These are phyloP conservation scores for Backusella mclennaniae DNA, from an alignment of 192 early-diverging fungal species.

Conservation along the genomic window DNA sequence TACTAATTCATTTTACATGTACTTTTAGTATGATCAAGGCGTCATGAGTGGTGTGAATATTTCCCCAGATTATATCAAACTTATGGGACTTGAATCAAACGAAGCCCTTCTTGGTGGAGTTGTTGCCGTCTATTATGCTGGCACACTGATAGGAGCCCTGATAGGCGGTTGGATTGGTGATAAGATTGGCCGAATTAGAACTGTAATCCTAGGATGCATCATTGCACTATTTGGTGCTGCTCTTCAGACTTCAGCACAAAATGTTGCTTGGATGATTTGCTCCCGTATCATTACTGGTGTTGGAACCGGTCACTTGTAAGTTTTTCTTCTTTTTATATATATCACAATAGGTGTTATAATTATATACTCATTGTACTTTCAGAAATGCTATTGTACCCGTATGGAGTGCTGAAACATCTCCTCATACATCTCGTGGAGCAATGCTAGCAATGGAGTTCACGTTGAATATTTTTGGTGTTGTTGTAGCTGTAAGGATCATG, in stretches of 20 bases:
- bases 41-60: conserved; percentile 25
- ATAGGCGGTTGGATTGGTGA: conserved; percentile 36
- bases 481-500: conserved; percentile 16
- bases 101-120: conserved; percentile 28
- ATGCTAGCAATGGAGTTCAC: conserved; percentile 33
- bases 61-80: conserved; percentile 13
- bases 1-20: background rate
- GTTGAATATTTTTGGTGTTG: conserved; percentile 32
- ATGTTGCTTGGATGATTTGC: conserved; percentile 32
- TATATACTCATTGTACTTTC: background rate
- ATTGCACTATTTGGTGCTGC: conserved; percentile 26
- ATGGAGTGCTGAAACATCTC: conserved; percentile 33
- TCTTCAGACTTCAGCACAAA: conserved; percentile 30
- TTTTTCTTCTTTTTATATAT: background rate
- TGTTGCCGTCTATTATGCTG: conserved; percentile 28
- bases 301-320: conserved; percentile 31
- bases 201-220: conserved; percentile 14
- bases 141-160: conserved; percentile 29
- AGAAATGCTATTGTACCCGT: conserved; percentile 35
- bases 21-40: conserved; percentile 32
- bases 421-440: conserved; percentile 28
- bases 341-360: background rate
- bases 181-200: conserved; percentile 29
- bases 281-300: conserved; percentile 30
- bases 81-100: background rate